Evolutionary conservation across 2,329 filamentous ascomycete species (phyloP).

Genomic region (Venturia pyrina): DNA sequence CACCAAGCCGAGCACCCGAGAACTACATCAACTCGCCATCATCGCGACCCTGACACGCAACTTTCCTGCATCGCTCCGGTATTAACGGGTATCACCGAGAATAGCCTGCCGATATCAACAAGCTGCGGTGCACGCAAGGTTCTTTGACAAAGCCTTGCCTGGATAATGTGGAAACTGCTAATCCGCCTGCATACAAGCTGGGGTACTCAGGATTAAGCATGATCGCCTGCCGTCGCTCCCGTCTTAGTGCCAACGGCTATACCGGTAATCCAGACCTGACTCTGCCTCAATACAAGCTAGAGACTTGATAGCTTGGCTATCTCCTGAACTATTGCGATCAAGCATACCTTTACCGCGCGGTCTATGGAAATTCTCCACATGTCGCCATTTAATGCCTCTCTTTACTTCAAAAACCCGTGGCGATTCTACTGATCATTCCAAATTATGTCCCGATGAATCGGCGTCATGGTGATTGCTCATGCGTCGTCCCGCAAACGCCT

Average conservation of each 20-base stretch:
- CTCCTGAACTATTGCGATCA: neutral
- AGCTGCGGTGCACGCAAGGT: neutral
- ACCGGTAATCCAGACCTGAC: neutral
- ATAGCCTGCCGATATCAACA: neutral
- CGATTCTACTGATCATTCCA: neutral
- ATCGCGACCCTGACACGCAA: neutral
- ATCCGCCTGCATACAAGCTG: neutral
- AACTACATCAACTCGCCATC: slow-evolving; percentile 1
- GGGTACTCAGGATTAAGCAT: neutral
- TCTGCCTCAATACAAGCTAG: neutral
- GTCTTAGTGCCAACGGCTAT: neutral
- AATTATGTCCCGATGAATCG: neutral
- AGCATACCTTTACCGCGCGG: neutral
- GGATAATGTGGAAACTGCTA: neutral
- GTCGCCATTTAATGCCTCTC: neutral
- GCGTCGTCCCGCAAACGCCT: neutral
- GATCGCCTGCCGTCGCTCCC: neutral
- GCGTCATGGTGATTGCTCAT: neutral
- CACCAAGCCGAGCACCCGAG: neutral
- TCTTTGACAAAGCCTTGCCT: neutral
- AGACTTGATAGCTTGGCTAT: neutral
- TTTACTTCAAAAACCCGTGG: neutral
- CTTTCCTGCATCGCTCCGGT: too few relatives aligned
- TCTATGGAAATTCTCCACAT: neutral
- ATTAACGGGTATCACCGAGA: neutral